These are phyloP conservation scores for Aschersonia sp. DNA, from an alignment of 2,329 filamentous ascomycete genomes.

Conservation along the genomic window DNA sequence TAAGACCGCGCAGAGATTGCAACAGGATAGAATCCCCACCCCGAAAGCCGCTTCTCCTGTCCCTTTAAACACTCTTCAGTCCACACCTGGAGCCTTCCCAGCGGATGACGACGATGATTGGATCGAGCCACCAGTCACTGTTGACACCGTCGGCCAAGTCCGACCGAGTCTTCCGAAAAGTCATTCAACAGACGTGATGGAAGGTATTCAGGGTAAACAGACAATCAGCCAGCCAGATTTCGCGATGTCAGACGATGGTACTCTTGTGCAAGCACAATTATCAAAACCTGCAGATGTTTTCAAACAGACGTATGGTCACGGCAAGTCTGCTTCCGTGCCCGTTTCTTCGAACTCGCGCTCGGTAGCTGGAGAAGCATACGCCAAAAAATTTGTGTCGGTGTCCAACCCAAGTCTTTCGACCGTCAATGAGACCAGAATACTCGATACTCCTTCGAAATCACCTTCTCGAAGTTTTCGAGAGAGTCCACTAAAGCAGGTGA, in stretches of 20 bases:
- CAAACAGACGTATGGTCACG: conserved; percentile 18
- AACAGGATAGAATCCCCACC: conserved; percentile 16
- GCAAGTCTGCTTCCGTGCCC: conserved; percentile 51
- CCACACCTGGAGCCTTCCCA: conserved; percentile 46
- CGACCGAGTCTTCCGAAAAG: conserved; percentile 44
- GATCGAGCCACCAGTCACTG: conserved; percentile 37
- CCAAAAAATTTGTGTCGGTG: conserved; percentile 46
- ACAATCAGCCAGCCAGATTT: conserved; percentile 30
- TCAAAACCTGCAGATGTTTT: conserved; percentile 1
- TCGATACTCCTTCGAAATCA: no score
- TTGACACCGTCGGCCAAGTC: conserved; percentile 13
- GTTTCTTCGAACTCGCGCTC: conserved; percentile 22
- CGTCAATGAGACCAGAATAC: no score
- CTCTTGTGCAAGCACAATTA: neutral
- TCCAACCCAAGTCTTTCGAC: conserved; percentile 26
- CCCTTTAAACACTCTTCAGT: conserved; percentile 17
- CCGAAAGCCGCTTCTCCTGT: conserved; percentile 13
- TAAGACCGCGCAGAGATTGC: conserved; percentile 23
- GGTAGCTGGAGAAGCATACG: conserved; percentile 8
- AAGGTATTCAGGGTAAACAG: conserved; percentile 34
- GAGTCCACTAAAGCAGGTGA: no score
- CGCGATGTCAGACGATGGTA: conserved; percentile 3
- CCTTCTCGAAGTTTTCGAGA: no score
- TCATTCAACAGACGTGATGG: conserved; percentile 46
- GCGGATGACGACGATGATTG: conserved; percentile 47